Percentiles rank a stretch among this genome's conserved stretches.
These are phyloP conservation scores for Mycena olivaceomarginata DNA, from an alignment of 768 basidiomycete genomes.

Conservation along the genomic window DNA sequence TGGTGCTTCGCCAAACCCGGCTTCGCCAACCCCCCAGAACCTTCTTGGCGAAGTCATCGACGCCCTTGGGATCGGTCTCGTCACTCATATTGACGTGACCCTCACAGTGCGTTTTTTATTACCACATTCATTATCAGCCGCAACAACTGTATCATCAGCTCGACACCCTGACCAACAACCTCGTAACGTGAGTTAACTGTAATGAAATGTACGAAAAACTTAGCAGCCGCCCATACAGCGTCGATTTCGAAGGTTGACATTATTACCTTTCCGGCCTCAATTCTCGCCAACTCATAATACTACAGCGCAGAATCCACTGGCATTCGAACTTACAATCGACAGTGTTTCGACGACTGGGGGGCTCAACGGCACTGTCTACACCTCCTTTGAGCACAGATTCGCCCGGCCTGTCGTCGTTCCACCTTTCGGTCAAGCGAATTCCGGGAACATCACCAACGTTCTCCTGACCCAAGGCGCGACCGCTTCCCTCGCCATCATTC, in stretches of 20 bases:
- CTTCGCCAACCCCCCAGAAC: conserved; percentile 43
- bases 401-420: conserved; percentile 69
- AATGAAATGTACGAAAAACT: conserved; percentile 25
- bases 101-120: conserved; percentile 56
- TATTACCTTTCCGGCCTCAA: neutral
- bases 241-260: conserved; percentile 58
- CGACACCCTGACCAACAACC: conserved; percentile 57
- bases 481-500: conserved; percentile 72
- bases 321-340: conserved; percentile 67
- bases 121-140: neutral
- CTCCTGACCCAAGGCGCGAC: conserved; percentile 71
- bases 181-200: conserved; percentile 54
- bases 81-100: conserved; percentile 58
- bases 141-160: conserved; percentile 49
- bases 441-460: conserved; percentile 75
- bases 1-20: conserved; percentile 39
- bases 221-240: conserved; percentile 55
- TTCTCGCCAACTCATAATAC: neutral
- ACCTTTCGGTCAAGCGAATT: conserved; percentile 71
- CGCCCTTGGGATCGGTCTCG: conserved; percentile 60
- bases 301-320: conserved; percentile 64
- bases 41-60: conserved; percentile 62
- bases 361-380: conserved; percentile 72
- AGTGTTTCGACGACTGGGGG: conserved; percentile 63
- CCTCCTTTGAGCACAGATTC: conserved; percentile 76